Percentiles rank a stretch among this genome's conserved stretches.
Evolutionary conservation across 2,329 filamentous ascomycete species (phyloP).

Genomic region (Stemphylium lycopersici): DNA sequence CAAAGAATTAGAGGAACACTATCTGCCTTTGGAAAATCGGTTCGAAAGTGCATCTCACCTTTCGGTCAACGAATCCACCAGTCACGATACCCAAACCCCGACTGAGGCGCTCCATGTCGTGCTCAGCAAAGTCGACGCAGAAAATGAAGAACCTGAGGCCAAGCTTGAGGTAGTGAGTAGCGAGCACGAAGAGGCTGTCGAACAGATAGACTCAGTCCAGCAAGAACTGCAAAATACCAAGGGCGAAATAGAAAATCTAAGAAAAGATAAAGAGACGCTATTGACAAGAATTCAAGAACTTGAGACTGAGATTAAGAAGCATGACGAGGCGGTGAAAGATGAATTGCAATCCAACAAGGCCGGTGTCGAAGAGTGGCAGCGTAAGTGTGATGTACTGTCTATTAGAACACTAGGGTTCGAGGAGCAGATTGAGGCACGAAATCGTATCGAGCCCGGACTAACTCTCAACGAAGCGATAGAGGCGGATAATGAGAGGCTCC

Average conservation of each 20-base stretch:
- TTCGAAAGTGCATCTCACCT: no score
- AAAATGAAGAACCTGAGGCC: no score
- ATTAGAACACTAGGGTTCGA: not conserved
- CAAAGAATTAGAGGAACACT: no score
- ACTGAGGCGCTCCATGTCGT: no score
- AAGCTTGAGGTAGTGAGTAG: not conserved
- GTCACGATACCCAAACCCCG: no score
- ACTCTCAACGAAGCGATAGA: not conserved
- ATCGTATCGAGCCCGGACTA: not conserved
- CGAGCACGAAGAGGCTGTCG: not conserved
- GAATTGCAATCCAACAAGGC: not conserved
- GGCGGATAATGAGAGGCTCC: not conserved
- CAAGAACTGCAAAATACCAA: conserved; percentile 3
- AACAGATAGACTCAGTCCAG: not conserved
- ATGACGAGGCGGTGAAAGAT: not conserved
- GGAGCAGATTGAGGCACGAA: not conserved
- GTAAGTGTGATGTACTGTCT: not conserved
- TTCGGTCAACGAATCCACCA: no score
- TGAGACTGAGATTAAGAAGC: not conserved
- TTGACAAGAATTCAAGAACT: not conserved
- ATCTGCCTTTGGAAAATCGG: not conserved
- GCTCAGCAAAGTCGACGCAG: no score
- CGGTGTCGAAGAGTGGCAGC: not conserved
- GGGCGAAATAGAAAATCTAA: not conserved
- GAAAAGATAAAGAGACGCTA: not conserved